Percentiles rank a stretch among this genome's conserved stretches.
Evolutionary conservation across 768 basidiomycete species (phyloP).

Genomic region (Kwoniella heveanensis): DNA sequence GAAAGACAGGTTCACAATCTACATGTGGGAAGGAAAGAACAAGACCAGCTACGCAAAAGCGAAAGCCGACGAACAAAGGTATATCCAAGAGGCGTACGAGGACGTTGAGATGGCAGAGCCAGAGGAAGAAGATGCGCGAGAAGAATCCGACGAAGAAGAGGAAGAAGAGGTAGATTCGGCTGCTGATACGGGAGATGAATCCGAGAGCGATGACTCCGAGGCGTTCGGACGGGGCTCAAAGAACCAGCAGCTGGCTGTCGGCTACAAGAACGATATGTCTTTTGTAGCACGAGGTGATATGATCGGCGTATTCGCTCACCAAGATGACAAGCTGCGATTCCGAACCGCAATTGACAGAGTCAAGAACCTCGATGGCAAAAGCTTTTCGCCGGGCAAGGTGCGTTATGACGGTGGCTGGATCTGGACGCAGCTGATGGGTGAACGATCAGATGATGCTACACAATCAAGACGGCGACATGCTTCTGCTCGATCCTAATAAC

Average conservation of each 20-base stretch:
- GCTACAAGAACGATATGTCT: conserved; percentile 91
- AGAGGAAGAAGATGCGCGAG: conserved; percentile 62
- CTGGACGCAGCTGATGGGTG: background rate
- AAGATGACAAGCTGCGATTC: conserved; percentile 74
- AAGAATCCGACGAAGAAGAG: conserved; percentile 60
- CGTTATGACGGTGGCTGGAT: conserved; percentile 33
- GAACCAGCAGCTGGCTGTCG: conserved; percentile 88
- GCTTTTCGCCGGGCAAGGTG: conserved; percentile 84
- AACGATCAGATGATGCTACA: conserved; percentile 82
- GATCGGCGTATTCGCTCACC: conserved; percentile 85
- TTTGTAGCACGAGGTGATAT: conserved; percentile 90
- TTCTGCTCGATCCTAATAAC: conserved; percentile 80
- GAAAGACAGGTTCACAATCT: conserved; percentile 67
- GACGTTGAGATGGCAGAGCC: conserved; percentile 86
- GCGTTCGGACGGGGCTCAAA: conserved; percentile 62
- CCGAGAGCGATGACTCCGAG: conserved; percentile 30
- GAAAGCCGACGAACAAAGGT: conserved; percentile 76
- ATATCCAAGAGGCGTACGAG: conserved; percentile 70
- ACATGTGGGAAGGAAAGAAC: conserved; percentile 79
- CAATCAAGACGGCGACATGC: conserved; percentile 93
- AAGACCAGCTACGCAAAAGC: conserved; percentile 71
- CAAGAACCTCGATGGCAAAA: conserved; percentile 72
- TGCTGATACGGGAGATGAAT: conserved; percentile 45
- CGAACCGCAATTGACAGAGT: conserved; percentile 83
- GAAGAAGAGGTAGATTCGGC: conserved; percentile 59